These are phyloP conservation scores for Wickerhamiella sorbophila DNA, from an alignment of 805 yeast species.

Conservation along the genomic window DNA sequence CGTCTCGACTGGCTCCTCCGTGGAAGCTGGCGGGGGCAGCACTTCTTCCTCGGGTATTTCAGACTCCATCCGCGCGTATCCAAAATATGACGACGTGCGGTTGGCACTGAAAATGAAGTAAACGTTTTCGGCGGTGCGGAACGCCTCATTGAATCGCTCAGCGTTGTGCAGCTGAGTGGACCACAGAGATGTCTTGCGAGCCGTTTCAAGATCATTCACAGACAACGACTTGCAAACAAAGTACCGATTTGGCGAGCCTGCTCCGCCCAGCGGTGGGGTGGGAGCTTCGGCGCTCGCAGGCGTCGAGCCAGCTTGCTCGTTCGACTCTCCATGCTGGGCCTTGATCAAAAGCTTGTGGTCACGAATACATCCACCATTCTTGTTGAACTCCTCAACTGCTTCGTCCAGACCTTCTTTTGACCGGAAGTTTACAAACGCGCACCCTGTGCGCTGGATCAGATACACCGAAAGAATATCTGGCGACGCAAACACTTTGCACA, in stretches of 20 bases:
- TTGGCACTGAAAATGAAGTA: conserved; percentile 30
- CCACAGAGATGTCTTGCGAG: conserved; percentile 25
- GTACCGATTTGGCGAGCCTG: conserved; percentile 20
- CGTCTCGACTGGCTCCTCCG: neutral
- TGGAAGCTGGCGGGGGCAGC: neutral
- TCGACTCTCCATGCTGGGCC: conserved; percentile 7
- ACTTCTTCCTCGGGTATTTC: conserved; percentile 12
- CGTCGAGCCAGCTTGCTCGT: neutral
- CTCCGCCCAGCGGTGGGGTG: neutral
- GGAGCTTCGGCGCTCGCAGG: neutral
- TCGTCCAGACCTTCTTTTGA: conserved; percentile 21
- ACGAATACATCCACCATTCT: conserved; percentile 15
- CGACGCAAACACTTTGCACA: conserved; percentile 27
- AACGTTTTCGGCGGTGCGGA: conserved; percentile 22
- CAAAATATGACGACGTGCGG: conserved; percentile 28
- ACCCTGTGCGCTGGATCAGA: conserved; percentile 28
- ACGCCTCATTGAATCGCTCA: conserved; percentile 27
- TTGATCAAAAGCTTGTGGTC: conserved; percentile 25
- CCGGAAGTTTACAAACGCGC: conserved; percentile 30
- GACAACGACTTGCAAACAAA: conserved; percentile 30
- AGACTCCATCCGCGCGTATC: conserved; percentile 28
- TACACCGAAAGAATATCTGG: conserved; percentile 27
- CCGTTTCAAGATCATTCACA: conserved; percentile 26
- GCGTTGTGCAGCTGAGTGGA: conserved; percentile 30
- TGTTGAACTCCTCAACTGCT: conserved; percentile 19